phyloP scores from a whole-genome alignment of 495 filamentous ascomycete genomes.

The Rostrohypoxylon terebratum region DNA sequence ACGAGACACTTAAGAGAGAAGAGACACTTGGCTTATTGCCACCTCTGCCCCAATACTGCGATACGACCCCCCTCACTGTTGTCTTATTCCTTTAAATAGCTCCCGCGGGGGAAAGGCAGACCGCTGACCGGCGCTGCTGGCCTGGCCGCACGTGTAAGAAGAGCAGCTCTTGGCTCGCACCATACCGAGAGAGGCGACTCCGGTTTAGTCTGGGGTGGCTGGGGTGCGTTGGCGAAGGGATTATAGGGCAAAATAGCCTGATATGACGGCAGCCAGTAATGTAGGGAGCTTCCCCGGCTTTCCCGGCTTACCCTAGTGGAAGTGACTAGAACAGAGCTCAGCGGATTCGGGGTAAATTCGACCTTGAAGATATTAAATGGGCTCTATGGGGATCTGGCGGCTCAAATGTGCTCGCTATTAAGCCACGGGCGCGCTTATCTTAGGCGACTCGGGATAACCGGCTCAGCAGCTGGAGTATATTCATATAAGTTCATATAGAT shows the following conservation, averaged over 20 bases:
- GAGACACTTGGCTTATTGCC: slow-evolving; percentile 45
- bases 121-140: slow-evolving; percentile 24
- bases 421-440: slow-evolving; percentile 35
- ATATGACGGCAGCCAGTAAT: slow-evolving; percentile 44
- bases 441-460: slow-evolving; percentile 38
- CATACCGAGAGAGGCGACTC: slow-evolving; percentile 48
- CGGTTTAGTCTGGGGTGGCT: slow-evolving; percentile 43
- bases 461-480: slow-evolving; percentile 15
- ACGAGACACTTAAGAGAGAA: slow-evolving; percentile 35
- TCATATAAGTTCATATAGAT: slow-evolving; percentile 42
- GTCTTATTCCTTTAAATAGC: slow-evolving; percentile 31
- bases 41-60: slow-evolving; percentile 29
- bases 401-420: slow-evolving; percentile 39
- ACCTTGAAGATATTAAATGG: slow-evolving; percentile 16
- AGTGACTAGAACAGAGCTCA: slow-evolving; percentile 16
- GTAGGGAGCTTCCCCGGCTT: too few species aligned
- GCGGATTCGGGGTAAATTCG: slow-evolving; percentile 45
- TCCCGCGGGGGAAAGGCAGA: slow-evolving; percentile 26
- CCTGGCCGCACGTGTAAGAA: slow-evolving; percentile 25
- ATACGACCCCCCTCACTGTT: slow-evolving; percentile 26
- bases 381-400: slow-evolving; percentile 32
- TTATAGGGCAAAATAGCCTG: slow-evolving; percentile 42
- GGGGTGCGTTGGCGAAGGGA: slow-evolving; percentile 2
- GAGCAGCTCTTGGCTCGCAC: slow-evolving; percentile 32
- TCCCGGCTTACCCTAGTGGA: slow-evolving; percentile 31